These are phyloP conservation scores for Azolla pinnata DNA, from an alignment of 75 land plant species.

Conservation along the genomic window DNA sequence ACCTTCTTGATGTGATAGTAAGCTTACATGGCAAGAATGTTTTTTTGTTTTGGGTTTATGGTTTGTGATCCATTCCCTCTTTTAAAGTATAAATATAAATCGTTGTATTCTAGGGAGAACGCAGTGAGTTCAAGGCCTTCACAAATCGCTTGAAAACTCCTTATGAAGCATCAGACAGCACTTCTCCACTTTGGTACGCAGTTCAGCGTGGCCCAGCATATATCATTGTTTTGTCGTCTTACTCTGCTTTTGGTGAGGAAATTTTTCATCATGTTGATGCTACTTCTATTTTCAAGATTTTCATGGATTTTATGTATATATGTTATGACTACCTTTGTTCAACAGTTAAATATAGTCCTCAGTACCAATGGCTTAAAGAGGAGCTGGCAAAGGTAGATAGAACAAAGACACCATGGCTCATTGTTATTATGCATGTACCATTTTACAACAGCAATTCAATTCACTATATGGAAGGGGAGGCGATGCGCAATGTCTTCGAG, in stretches of 20 bases:
- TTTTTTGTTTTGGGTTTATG: too few species aligned
- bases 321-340: background rate
- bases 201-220: constrained; percentile 31
- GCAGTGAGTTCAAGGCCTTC: constrained; percentile 15
- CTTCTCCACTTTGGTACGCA: constrained; percentile 27
- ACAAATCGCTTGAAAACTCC: constrained; percentile 24
- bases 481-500: constrained; percentile 76
- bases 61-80: too few species aligned
- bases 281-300: background rate
- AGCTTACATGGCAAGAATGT: too few species aligned
- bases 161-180: constrained; percentile 22
- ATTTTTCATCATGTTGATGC: background rate
- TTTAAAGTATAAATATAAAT: too few species aligned
- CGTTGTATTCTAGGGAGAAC: constrained; percentile 33
- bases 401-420: constrained; percentile 85
- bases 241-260: constrained; percentile 26
- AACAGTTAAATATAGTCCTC: constrained; percentile 39
- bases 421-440: constrained; percentile 80
- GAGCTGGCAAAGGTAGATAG: constrained; percentile 63
- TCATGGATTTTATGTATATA: background rate
- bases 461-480: constrained; percentile 90
- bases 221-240: constrained; percentile 28
- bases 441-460: constrained; percentile 73
- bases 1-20: too few species aligned
- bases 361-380: constrained; percentile 47